Evolutionary conservation across 2,329 filamentous ascomycete genomes (phyloP).

Genomic region (Trichoderma sp.): DNA sequence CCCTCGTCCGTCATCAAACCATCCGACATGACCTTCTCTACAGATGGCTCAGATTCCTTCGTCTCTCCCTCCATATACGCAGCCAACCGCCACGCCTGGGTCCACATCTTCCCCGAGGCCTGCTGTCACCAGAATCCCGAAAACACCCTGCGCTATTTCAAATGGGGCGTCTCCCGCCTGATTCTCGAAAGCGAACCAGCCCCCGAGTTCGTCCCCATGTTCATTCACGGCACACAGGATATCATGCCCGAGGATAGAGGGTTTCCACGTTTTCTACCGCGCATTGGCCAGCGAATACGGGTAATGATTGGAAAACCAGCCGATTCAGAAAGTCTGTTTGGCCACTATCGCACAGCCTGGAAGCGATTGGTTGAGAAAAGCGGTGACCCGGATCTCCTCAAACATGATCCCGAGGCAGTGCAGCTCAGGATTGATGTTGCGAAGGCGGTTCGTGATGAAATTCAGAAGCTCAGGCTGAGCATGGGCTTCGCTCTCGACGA

Average conservation of each 20-base stretch:
- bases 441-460: constrained; percentile 73
- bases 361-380: constrained; percentile 59
- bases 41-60: constrained; percentile 68
- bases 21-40: constrained; percentile 59
- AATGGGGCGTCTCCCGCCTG: constrained; percentile 91
- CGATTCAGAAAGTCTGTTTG: constrained; percentile 75
- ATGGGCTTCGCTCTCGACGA: constrained; percentile 76
- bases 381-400: constrained; percentile 53
- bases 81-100: constrained; percentile 75
- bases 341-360: constrained; percentile 77
- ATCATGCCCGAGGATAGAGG: constrained; percentile 83
- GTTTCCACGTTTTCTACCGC: constrained; percentile 81
- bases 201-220: constrained; percentile 90
- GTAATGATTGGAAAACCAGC: constrained; percentile 80
- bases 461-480: constrained; percentile 74
- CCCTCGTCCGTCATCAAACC: constrained; percentile 53
- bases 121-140: constrained; percentile 86
- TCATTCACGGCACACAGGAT: constrained; percentile 85
- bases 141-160: constrained; percentile 90
- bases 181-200: constrained; percentile 88
- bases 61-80: constrained; percentile 72
- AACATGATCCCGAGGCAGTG: constrained; percentile 64
- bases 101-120: constrained; percentile 96
- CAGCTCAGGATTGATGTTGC: constrained; percentile 76
- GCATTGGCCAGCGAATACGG: constrained; percentile 69